Evolutionary conservation across 305 asterid genomes (phyloP).

Genomic region (Salvia sclarea): DNA sequence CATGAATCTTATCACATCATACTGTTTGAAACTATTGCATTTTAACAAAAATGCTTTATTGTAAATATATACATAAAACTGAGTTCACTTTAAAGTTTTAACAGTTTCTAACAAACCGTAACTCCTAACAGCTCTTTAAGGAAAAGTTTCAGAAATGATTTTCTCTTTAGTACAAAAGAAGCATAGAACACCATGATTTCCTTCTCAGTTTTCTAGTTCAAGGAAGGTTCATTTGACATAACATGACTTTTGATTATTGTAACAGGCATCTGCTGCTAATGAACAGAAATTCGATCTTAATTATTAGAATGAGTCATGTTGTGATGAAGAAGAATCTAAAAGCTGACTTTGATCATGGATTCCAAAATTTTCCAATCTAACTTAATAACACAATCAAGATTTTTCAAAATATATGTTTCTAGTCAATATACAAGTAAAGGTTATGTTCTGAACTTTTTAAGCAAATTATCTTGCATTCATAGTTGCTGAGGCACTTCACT

Average conservation of each 20-base stretch:
- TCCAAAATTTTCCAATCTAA: no score
- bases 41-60: neutral
- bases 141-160: no score
- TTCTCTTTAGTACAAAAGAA: no score
- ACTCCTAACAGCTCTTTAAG: neutral
- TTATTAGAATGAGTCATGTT: no score
- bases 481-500: slow-evolving; percentile 1
- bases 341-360: no score
- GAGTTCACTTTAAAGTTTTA: neutral
- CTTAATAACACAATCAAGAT: neutral
- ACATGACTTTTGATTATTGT: no score
- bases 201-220: no score
- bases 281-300: no score
- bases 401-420: neutral
- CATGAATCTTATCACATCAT: neutral
- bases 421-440: neutral
- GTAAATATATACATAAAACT: neutral
- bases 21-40: neutral
- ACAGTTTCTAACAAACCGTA: neutral
- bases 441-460: neutral
- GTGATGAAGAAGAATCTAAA: no score
- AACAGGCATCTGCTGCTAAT: no score
- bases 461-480: neutral
- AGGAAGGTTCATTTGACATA: no score
- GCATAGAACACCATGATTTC: no score